Evolutionary conservation across 352 stramenopile species (phyloP), one percentile per base, ranked within the genome.

Genomic region (Globisporangium orthogonon): DNA sequence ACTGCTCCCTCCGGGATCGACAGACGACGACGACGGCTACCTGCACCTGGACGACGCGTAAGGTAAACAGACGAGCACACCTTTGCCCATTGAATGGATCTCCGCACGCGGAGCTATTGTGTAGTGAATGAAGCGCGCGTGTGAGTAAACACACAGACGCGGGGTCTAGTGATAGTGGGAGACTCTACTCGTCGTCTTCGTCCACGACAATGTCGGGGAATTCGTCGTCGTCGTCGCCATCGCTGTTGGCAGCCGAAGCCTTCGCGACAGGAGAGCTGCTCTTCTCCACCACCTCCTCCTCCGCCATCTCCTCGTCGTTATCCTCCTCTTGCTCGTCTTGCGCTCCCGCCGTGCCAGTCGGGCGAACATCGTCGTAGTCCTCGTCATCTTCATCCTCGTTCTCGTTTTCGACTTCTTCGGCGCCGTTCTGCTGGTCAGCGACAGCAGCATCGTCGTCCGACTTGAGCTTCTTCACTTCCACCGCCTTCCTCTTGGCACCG

Each of bases 191-290:
- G 46, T 86, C 71, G 29, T 78, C 76, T 13, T 83, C 81, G 56
- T 87, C 80, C 45, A 80, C 71, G 11, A 94, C 78, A 58, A 94
- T 94, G 50, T 94, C 81, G 0, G 84, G 84, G 58, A 94, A 91
- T 54, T 93, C 82, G 35, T 88, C 79, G 49, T 91, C 80, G 41
- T 89, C 79, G 15, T 73, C 63, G 15, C 73, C 67, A 10, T 63
- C 58, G 5, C 72, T 59, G 29, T 76, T 30, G 1, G 48, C 29
- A 13, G 9, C 23, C 5, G 49, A 4, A 28, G 4, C 41, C 15
- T 18, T 47, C 15, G 17, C 50, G 7, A 44, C 50, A 31, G 31
- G 13, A 18, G 35, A 28, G n/a, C 17, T 14, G 17, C 10, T 54
- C 33, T 50, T 17, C 43, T 48, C 46, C 35, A 30, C 28, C 35